These are phyloP conservation scores for Rhodotorula paludigena DNA, from an alignment of 768 basidiomycete species.

Conservation along the genomic window DNA sequence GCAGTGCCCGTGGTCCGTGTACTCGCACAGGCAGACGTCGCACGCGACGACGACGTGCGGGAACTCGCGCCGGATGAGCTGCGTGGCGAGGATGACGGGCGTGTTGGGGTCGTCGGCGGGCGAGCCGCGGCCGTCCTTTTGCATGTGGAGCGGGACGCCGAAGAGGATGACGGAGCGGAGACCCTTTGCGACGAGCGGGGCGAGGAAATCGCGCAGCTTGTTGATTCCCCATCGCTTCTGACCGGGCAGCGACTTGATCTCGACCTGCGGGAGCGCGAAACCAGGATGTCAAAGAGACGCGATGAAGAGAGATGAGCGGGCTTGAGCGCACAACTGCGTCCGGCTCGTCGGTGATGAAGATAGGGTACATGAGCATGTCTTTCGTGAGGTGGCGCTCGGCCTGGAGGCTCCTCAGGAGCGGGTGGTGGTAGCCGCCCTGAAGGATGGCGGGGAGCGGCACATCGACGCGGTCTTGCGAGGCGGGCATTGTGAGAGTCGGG, in stretches of 20 bases:
- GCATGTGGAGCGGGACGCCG: conserved; percentile 75
- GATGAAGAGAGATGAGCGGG: not conserved
- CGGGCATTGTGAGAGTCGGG: not conserved
- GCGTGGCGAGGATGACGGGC: conserved; percentile 90
- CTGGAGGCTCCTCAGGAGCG: conserved; percentile 83
- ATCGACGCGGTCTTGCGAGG: not conserved
- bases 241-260: conserved; percentile 72
- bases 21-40: conserved; percentile 99
- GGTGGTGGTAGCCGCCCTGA: conserved; percentile 88
- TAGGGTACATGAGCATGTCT: conserved; percentile 96
- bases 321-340: conserved; percentile 59
- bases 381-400: conserved; percentile 71
- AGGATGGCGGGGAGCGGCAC: conserved; percentile 34
- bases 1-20: conserved; percentile 97
- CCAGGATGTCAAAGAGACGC: conserved; percentile 45
- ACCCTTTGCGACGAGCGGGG: conserved; percentile 82
- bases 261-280: conserved; percentile 59
- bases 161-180: conserved; percentile 88
- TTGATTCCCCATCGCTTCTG: conserved; percentile 96
- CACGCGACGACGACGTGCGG: conserved; percentile 81
- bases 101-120: conserved; percentile 85
- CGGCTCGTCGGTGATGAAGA: conserved; percentile 94
- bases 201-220: conserved; percentile 76
- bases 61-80: conserved; percentile 67
- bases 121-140: conserved; percentile 73